Base-by-base conservation (phyloP, 179 eudicot species). In the Gypsophila paniculata region DNA sequence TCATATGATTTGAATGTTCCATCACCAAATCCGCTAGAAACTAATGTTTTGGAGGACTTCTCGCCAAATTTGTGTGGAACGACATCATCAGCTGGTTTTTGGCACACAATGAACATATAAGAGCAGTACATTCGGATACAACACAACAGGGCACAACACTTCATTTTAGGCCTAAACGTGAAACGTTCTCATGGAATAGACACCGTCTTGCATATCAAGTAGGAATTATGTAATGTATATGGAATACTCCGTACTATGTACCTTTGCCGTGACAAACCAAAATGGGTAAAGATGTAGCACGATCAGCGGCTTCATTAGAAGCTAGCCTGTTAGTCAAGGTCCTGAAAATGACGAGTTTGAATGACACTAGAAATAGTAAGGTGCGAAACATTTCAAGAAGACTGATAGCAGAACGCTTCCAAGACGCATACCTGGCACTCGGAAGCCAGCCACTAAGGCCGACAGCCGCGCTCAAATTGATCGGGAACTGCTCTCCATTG, bases 41-140 rank as follows among this genome's bases (percentile, higher is more conserved):
- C 42, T 69, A 91, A 80, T 53, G 63, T 81, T 69, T 83, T 74
- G 2, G 87, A 81, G 42, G 97, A 94, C 78, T 81, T 88, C 79
- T 91, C 92, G 15, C 99, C 97, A 73, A 82, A 86, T 73, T 79
- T 85, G 75, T 76, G 85, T 52, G 72, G 83, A 66, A 91, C 96
- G 19, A 94, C 97, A 72, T 94, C 97, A 78, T 94, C 97, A 46
- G 68, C 99, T 93, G 90, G 52, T 46, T 46, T 46, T 46, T 46
- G 52, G 52, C 52, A 46, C 52, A 12, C 52, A 10, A 46, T 46
- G 52, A 46, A 46, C 15, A 46, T 13, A 4, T 46, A 46, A 46
- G 52, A 46, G 52, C 52, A 46, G 52, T 46, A 0, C n/a, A n/a
- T 44, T 9, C 49, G 11, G 6, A 4, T 44, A 11, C 11, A 44